Evolutionary conservation across 2,329 filamentous ascomycete genomes (phyloP), one percentile per base, ranked within the genome.

Genomic region (Camptophora hylomeconis): DNA sequence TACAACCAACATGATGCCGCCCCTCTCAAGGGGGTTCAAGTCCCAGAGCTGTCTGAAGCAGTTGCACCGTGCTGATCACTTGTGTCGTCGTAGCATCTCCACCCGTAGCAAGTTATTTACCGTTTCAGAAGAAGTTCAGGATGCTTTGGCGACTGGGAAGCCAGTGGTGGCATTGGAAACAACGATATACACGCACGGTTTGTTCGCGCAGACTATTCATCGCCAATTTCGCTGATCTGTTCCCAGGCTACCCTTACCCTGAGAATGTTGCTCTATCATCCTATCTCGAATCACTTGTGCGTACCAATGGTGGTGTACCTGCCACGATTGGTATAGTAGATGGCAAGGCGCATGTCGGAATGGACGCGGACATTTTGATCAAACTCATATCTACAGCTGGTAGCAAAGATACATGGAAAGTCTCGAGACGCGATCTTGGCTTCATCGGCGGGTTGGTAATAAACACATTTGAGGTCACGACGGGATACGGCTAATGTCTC

Each of bases 151-250:
- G 22, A 69, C 72, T 8, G 74, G 75, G 32, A 75, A 73, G 45
- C 87, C 89, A 1, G 76, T 98, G 3, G 86, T 98, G 7, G 89
- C 87, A 10, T 67, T 98, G 4, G 89, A 98, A 56, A 84, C 82
- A 2, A 93, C 89, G 4, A 95, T 98, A 44, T 95, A 98, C 56
- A 98, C 89, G 1, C 89, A 98, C 57, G 86, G 84, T 64, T 54
- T 29, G 45, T 31, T 16, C 20, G 10, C 15, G 14, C 18, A 28
- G 30, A 30, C 18, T 30, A 14, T 33, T 19, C 13, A n/a, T n/a
- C n/a, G n/a, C n/a, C n/a, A n/a, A n/a, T n/a, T n/a, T n/a, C n/a
- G 18, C 33, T 36, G 17, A 33, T 17, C 12, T 20, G n/a, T 30
- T 7, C 10, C 8, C 39, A 73, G 73, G 74, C 33, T 80, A 75